Evolutionary conservation across 345 rosid species (phyloP), one percentile per base, ranked within the genome.

Genomic region (Eucalyptus sp.): DNA sequence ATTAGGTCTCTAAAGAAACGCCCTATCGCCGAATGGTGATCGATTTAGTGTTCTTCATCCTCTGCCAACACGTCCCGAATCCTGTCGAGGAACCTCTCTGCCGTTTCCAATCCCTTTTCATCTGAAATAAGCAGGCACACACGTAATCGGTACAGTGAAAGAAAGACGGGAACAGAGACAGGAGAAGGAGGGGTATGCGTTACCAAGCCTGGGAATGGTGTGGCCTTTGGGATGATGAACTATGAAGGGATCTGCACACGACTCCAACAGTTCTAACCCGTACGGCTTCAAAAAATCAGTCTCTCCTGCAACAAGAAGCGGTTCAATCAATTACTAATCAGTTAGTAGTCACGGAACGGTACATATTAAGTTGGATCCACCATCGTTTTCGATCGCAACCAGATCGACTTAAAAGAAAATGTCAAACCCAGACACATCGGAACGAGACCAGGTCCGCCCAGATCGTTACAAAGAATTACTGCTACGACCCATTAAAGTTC

Each of bases 161-260:
- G 0, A 56, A 24, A 12, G 66, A 60, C 25, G 76, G 18, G 44
- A 52, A 18, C 10, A 37, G 9, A 41, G 7, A 41, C 50, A 56
- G 8, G 41, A 48, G 52, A 52, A 54, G 33, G 50, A 27, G 5
- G 2, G 4, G 27, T 1, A 9, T 8, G 66, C 17, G 27, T 86
- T 92, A 95, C 98, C 97, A 58, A 97, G 96, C 86, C 98, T 95
- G 0, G 99, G 99, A 33, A 96, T 91, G 0, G 99, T 97, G 89
- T 97, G 99, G 64, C 99, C 99, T 89, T 96, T 95, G n/a, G 98
- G 99, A 90, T 97, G 99, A 88, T 94, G 88, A 88, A 96, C 92
- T 11, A 96, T 90, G 25, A 95, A 92, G 10, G 98, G 97, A 46
- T 96, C 94, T 66, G 89, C 92, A 86, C 68, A 97, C 1, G 87